Conservation (phyloP, 306 rosid species). For the Senna siamea region DNA sequence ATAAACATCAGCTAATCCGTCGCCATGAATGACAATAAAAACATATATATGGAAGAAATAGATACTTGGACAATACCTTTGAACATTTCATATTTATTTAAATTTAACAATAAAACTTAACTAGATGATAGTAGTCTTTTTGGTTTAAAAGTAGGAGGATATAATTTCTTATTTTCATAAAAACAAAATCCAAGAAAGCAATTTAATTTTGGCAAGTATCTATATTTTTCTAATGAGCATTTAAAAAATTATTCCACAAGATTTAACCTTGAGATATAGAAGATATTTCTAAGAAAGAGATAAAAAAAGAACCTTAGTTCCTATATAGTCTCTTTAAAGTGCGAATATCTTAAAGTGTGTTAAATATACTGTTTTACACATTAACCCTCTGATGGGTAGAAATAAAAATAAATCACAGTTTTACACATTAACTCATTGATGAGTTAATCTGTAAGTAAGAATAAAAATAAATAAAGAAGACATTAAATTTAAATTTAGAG, state of each 20-base stretch:
- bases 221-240: background rate
- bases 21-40: slow-evolving; percentile 20
- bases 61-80: background rate
- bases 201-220: background rate
- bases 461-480: too few relatives aligned
- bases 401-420: too few relatives aligned
- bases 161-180: background rate
- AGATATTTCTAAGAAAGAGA: slow-evolving; percentile 15
- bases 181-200: slow-evolving; percentile 25
- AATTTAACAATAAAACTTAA: background rate
- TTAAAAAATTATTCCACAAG: background rate
- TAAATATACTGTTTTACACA: too few relatives aligned
- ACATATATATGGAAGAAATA: slow-evolving; percentile 1
- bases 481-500: too few relatives aligned
- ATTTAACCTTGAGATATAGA: slow-evolving; percentile 2
- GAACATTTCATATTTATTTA: background rate
- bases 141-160: background rate
- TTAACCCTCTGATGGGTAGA: too few relatives aligned
- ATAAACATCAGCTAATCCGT: slow-evolving; percentile 15
- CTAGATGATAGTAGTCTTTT: background rate
- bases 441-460: too few relatives aligned
- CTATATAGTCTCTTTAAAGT: too few relatives aligned
- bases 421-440: too few relatives aligned
- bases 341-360: too few relatives aligned
- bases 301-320: background rate